Evolutionary conservation across 495 filamentous ascomycete species (phyloP).

Genomic region (Darksidea phi): DNA sequence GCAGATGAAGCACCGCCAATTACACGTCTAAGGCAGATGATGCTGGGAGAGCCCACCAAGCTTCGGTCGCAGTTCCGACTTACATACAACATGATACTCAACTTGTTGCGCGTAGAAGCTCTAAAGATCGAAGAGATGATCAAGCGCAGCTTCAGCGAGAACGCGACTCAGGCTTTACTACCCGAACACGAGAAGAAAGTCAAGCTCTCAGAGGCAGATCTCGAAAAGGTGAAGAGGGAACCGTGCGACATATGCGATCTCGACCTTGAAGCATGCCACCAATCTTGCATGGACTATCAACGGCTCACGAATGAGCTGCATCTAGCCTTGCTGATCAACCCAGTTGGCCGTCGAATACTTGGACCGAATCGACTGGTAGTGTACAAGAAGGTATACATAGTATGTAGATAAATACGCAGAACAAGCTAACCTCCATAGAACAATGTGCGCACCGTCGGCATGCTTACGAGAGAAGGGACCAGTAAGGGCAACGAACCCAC

Average conservation of each 20-base stretch:
- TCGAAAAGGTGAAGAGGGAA: conserved; percentile 85
- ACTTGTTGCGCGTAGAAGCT: conserved; percentile 90
- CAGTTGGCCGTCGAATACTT: conserved; percentile 78
- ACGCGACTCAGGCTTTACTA: conserved; percentile 92
- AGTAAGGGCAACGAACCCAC: conserved; percentile 59
- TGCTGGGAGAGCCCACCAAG: conserved; percentile 92
- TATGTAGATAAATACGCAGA: background rate
- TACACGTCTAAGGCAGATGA: conserved; percentile 81
- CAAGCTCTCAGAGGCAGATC: conserved; percentile 85
- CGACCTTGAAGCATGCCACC: conserved; percentile 74
- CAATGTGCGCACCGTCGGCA: conserved; percentile 73
- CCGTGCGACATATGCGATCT: conserved; percentile 77
- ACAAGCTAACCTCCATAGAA: conserved; percentile 53
- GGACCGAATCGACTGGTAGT: conserved; percentile 70
- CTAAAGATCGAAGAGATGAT: conserved; percentile 99
- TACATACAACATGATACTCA: conserved; percentile 99
- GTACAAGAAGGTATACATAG: conserved; percentile 55
- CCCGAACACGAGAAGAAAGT: conserved; percentile 94
- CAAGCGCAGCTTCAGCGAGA: conserved; percentile 97
- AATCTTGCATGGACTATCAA: conserved; percentile 74
- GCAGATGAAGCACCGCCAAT: conserved; percentile 86
- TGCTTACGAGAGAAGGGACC: conserved; percentile 73
- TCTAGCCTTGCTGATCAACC: conserved; percentile 65
- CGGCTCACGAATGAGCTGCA: conserved; percentile 72
- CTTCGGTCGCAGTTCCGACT: conserved; percentile 92